Base-by-base conservation (phyloP, 2,329 filamentous ascomycete species). In the Alternaria novae-zelandiae region DNA sequence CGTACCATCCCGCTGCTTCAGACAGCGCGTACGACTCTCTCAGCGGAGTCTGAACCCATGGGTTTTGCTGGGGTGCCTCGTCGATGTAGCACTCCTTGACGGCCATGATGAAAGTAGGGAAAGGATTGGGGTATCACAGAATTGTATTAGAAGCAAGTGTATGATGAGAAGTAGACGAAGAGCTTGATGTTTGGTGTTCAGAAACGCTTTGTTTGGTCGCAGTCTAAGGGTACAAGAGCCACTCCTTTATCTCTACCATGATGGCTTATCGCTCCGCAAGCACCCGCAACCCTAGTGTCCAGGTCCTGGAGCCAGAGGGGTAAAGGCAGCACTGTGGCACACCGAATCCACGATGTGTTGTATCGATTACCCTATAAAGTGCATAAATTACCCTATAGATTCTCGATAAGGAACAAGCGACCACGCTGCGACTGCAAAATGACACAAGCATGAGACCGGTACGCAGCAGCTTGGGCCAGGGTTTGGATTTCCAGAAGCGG, bases 21-120 rank as follows among this genome's bases (percentile, higher is more conserved):
- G 91, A 93, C 41, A 94, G 84, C 13, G 87, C 82, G 54, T 85
- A 83, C 4, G 89, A 93, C 73, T 89, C 86, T 63, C 92, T 84
- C 64, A 92, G 85, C 25, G 92, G 91, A 17, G 92, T 94, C 76
- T 90, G 83, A 64, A 88, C 86, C 90, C 90, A 94, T 59, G 91
- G 77, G 63, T 69, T 75, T 50, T 70, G 63, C 55, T 75, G 71
- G 58, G 73, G 63, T 45, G 67, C 63, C 36, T 73, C 68, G 7
- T 70, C 57, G 55, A 65, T 54, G 41, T 71, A 63, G 54, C 58
- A 67, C 28, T 72, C 64, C 21, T 71, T 71, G 57, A 74, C 66
- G 6, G 70, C 69, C 76, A 78, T 79, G 21, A 26, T 71, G 65
- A 43, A 47, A 47, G 11, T 20, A 51, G 43, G 32, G n/a, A 45